Evolutionary conservation across 352 stramenopile species (phyloP), one percentile per base, ranked within the genome.

Genomic region (Globisporangium spinosum): DNA sequence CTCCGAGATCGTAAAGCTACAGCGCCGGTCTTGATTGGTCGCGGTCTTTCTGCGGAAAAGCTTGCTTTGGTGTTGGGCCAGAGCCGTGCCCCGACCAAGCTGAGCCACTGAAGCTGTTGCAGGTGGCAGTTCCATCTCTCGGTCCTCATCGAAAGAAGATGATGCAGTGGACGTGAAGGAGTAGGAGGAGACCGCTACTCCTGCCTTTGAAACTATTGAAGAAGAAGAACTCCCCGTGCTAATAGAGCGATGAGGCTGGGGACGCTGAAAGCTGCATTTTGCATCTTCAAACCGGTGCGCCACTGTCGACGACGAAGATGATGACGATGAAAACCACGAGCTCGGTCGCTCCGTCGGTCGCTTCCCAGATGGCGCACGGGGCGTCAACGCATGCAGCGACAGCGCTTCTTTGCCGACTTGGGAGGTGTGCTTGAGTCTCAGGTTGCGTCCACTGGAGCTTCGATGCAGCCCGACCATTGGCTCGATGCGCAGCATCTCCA

Each of bases 1-100:
- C 29, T 80, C 75, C 3, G 80, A 82, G 62, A 90, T 87, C 20
- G 79, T 83, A 56, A 89, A 90, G 53, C 82, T 90, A 59, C 76
- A 85, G n/a, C 82, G 78, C 47, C 80, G 71, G 25, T 89, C 77
- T 38, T 87, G 67, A 12, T 64, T 72, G 34, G 23, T 59, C 3
- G 56, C 74, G 55, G 38, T 74, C 53, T 74, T 79, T 32, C 60
- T 53, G 38, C 47, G 54, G 34, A 32, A 63, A 20, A 45, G 53
- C 1, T 38, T 63, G 2, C 23, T 23, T 2, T 20, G 32, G 9
- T 68, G 63, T 29, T 15, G 22, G 15, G 40, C 4, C 2, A 38
- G 12, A 22, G 27, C 15, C 22, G 27, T 49, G 9, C 22, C 34
- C 20, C 13, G 23, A 27, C 55, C 23, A 17, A 55, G 49, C 2